phyloP scores from a whole-genome alignment of 148 eudicot species.

The Nyssa sinensis region DNA sequence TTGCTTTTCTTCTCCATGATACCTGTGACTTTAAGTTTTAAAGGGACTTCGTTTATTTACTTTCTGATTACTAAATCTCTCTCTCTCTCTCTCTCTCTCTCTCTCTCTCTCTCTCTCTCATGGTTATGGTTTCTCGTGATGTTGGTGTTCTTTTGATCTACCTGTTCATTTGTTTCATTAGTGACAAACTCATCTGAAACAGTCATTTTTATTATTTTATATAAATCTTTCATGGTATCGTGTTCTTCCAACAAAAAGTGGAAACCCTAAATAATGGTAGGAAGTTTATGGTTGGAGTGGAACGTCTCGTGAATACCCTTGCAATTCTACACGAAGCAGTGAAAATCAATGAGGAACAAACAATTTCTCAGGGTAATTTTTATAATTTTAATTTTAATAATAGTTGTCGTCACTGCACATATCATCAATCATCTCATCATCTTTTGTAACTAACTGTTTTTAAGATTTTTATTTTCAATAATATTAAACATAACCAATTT shows the following conservation, averaged over 20 bases:
- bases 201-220: background rate
- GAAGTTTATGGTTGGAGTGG: too few species aligned
- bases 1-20: background rate
- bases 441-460: too few species aligned
- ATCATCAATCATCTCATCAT: too few species aligned
- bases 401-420: too few species aligned
- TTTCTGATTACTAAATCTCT: too few species aligned
- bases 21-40: background rate
- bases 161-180: background rate
- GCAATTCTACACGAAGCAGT: background rate
- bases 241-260: slow-evolving; percentile 1
- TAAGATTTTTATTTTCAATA: too few species aligned
- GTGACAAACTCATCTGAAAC: background rate
- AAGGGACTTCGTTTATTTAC: background rate
- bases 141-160: background rate
- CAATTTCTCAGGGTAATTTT: too few species aligned
- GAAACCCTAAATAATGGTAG: background rate
- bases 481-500: too few species aligned
- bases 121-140: background rate
- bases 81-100: too few species aligned
- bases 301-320: background rate
- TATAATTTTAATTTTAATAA: too few species aligned
- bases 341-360: background rate
- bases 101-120: too few species aligned
- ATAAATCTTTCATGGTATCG: background rate